phyloP scores from a whole-genome alignment of 208 protist species.

The Trypanosoma brucei region DNA sequence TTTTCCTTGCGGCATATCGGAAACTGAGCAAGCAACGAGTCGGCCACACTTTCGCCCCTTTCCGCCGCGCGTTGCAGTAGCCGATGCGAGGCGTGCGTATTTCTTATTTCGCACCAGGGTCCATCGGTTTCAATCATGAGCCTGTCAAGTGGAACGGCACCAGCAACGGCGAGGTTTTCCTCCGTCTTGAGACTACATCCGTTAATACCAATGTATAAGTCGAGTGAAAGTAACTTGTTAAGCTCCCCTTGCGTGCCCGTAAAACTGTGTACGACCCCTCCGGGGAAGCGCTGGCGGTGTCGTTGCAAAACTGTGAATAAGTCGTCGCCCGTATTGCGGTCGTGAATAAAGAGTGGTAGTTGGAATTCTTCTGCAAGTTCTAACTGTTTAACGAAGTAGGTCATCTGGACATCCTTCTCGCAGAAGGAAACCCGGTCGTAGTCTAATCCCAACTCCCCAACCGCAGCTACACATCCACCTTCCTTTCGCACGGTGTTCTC shows the following conservation, averaged over 20 bases:
- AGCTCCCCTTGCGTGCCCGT: constrained; percentile 83
- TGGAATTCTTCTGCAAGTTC: constrained; percentile 68
- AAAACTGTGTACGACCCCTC: constrained; percentile 95
- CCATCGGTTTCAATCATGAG: constrained; percentile 95
- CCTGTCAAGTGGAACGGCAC: constrained; percentile 72
- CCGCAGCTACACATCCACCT: constrained; percentile 68
- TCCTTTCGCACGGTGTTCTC: constrained; percentile 41
- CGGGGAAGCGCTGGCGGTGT: constrained; percentile 37
- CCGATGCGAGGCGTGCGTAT: constrained; percentile 80
- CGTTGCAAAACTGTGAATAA: constrained; percentile 62
- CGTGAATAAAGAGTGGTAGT: constrained; percentile 93
- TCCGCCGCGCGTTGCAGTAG: constrained; percentile 24
- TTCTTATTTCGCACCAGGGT: constrained; percentile 92
- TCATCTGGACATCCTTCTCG: constrained; percentile 76
- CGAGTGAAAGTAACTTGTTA: constrained; percentile 63
- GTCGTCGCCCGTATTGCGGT: constrained; percentile 85
- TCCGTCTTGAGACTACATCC: constrained; percentile 92
- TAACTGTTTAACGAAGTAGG: constrained; percentile 81
- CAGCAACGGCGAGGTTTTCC: constrained; percentile 84
- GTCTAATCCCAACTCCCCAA: constrained; percentile 89
- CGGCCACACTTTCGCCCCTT: constrained; percentile 25
- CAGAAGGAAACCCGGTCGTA: constrained; percentile 94
- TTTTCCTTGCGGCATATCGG: constrained; percentile 65
- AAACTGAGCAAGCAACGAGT: constrained; percentile 33
- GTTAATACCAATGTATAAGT: constrained; percentile 93